Percentiles rank a stretch among this genome's conserved stretches.
Evolutionary conservation across 805 yeast genomes (phyloP).

Genomic region (Ascoidea tarda): DNA sequence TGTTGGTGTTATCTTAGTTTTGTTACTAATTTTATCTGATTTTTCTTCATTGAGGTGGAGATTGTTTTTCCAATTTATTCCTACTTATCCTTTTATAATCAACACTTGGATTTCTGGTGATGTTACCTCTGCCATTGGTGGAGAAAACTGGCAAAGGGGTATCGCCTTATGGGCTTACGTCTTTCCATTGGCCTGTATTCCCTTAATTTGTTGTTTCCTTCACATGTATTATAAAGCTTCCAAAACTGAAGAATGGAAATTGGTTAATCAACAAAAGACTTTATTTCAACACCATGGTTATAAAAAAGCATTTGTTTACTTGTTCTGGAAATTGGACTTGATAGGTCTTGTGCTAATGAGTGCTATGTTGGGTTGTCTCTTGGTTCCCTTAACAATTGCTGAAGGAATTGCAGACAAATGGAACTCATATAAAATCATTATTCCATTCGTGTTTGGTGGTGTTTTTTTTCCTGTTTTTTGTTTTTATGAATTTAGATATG

Average conservation of each 20-base stretch:
- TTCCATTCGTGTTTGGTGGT: conserved; percentile 56
- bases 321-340: conserved; percentile 54
- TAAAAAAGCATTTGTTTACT: conserved; percentile 12
- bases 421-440: conserved; percentile 49
- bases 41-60: conserved; percentile 61
- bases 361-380: conserved; percentile 44
- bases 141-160: conserved; percentile 34
- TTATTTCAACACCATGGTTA: conserved; percentile 1
- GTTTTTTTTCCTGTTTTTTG: conserved; percentile 42
- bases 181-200: conserved; percentile 36
- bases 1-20: conserved; percentile 44
- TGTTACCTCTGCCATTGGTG: conserved; percentile 26
- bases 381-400: conserved; percentile 65
- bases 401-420: conserved; percentile 46
- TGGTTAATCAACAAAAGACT: conserved; percentile 18
- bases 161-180: conserved; percentile 50
- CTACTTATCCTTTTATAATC: conserved; percentile 60
- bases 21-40: conserved; percentile 50
- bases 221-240: conserved; percentile 34
- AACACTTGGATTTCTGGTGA: conserved; percentile 70
- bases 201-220: conserved; percentile 27
- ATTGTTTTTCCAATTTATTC: conserved; percentile 46
- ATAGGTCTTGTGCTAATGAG: conserved; percentile 45
- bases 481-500: conserved; percentile 42
- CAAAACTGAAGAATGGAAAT: conserved; percentile 25